A percentile compares a stretch with the other conserved stretches of the same genome.
Conservation (phyloP, 495 filamentous ascomycete genomes). For the Hypoxylon fragiforme region DNA sequence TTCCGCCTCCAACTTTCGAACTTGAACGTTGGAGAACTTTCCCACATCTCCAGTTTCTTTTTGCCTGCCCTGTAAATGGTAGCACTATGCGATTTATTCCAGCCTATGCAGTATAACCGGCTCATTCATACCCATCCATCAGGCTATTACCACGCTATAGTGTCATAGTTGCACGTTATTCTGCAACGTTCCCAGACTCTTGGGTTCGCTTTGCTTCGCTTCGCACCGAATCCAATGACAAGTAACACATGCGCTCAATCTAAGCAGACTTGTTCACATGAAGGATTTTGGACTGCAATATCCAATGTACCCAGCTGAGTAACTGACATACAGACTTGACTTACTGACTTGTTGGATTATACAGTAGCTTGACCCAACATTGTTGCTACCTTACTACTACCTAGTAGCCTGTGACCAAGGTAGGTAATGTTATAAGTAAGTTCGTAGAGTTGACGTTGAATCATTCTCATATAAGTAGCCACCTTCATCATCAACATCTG, state of each 20-base stretch:
- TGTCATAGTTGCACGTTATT: constrained; percentile 34
- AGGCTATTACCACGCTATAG: constrained; percentile 38
- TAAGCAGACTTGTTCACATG: constrained; percentile 19
- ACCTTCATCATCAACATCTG: no score
- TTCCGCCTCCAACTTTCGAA: constrained; percentile 10
- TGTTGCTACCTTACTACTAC: no score
- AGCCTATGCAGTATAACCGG: constrained; percentile 6
- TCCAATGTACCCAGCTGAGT: no score
- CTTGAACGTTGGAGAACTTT: no score
- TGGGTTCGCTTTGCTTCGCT: constrained; percentile 15
- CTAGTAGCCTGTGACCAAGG: no score
- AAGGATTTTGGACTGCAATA: constrained; percentile 5
- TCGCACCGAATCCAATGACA: constrained; percentile 27
- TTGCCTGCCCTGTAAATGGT: constrained; percentile 7
- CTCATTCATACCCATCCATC: constrained; percentile 13
- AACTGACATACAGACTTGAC: background rate
- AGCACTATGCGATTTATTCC: no score
- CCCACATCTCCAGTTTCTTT: constrained; percentile 2
- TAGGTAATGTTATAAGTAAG: no score
- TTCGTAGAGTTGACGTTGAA: no score
- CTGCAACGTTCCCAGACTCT: constrained; percentile 10
- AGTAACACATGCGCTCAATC: constrained; percentile 18
- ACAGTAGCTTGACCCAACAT: no score
- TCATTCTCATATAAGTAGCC: background rate
- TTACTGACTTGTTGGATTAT: background rate